Percentiles rank a stretch among this genome's conserved stretches.
phyloP scores from a whole-genome alignment of 2,329 filamentous ascomycete genomes.

The Knoxdaviesia proteae region DNA sequence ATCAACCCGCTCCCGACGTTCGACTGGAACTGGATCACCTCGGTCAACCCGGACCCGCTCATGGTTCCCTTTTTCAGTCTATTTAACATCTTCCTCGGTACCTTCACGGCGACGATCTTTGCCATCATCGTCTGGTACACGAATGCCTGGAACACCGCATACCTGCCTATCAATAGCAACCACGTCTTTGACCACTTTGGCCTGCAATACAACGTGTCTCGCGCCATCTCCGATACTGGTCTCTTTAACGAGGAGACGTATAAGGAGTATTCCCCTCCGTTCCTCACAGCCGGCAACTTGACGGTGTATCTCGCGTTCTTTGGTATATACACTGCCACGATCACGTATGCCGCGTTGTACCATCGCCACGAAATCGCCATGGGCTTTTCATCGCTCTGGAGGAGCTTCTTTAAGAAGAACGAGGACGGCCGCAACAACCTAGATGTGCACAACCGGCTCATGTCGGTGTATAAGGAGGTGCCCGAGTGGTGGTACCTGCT shows the following conservation, averaged over 20 bases:
- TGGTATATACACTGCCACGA: constrained; percentile 27
- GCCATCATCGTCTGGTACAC: constrained; percentile 36
- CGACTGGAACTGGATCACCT: constrained; percentile 28
- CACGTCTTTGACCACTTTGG: constrained; percentile 28
- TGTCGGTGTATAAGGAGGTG: constrained; percentile 23
- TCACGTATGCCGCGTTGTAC: constrained; percentile 29
- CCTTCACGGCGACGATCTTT: constrained; percentile 31
- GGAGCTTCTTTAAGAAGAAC: constrained; percentile 24
- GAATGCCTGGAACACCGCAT: constrained; percentile 34
- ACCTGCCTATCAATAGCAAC: constrained; percentile 31
- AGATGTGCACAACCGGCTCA: constrained; percentile 25
- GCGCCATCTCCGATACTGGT: constrained; percentile 18
- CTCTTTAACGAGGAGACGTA: constrained; percentile 25
- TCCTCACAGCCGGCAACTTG: constrained; percentile 27
- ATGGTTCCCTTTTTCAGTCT: constrained; percentile 36
- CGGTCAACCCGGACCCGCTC: constrained; percentile 20
- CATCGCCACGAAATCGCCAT: constrained; percentile 28
- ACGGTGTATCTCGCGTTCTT: constrained; percentile 34
- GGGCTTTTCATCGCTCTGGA: constrained; percentile 25
- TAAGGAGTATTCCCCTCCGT: constrained; percentile 28
- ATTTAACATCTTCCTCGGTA: constrained; percentile 38
- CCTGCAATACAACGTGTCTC: constrained; percentile 23
- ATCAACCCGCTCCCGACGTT: constrained; percentile 24
- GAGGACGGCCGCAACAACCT: constrained; percentile 17
- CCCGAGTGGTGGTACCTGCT: constrained; percentile 33